Conservation (phyloP, 352 stramenopile genomes). For the Globisporangium irregulare region DNA sequence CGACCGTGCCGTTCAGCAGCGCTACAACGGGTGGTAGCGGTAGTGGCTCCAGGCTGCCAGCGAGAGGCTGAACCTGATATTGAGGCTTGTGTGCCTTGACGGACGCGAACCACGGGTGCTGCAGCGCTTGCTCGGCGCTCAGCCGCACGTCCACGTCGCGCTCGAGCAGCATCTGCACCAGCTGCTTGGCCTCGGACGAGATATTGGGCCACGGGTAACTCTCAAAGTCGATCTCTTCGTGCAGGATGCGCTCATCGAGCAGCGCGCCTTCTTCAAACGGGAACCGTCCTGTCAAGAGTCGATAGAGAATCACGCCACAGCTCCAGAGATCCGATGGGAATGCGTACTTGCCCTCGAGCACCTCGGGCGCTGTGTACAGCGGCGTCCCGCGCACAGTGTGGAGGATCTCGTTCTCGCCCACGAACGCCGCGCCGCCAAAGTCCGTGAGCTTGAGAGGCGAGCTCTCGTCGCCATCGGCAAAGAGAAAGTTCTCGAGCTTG, state of each 20-base stretch:
- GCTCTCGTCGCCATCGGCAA: conserved; percentile 49
- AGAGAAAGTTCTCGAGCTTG: conserved; percentile 83
- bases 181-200: conserved; percentile 54
- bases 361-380: conserved; percentile 72
- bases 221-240: conserved; percentile 56
- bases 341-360: conserved; percentile 57
- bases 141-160: conserved; percentile 39
- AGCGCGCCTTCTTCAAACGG: conserved; percentile 58
- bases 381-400: conserved; percentile 60
- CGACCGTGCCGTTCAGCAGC: conserved; percentile 56
- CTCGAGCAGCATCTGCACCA: conserved; percentile 47
- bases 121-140: conserved; percentile 57
- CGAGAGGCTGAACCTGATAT: neutral
- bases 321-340: conserved; percentile 79
- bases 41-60: neutral
- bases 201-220: conserved; percentile 45
- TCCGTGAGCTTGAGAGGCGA: conserved; percentile 78
- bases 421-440: conserved; percentile 68
- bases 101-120: conserved; percentile 61
- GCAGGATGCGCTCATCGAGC: conserved; percentile 61
- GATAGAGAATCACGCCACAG: conserved; percentile 76
- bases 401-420: conserved; percentile 35
- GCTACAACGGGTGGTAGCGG: conserved; percentile 6
- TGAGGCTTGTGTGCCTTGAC: conserved; percentile 19
- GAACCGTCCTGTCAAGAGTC: conserved; percentile 56